Evolutionary conservation across 495 filamentous ascomycete genomes (phyloP).

Genomic region (Neurospora sp.): DNA sequence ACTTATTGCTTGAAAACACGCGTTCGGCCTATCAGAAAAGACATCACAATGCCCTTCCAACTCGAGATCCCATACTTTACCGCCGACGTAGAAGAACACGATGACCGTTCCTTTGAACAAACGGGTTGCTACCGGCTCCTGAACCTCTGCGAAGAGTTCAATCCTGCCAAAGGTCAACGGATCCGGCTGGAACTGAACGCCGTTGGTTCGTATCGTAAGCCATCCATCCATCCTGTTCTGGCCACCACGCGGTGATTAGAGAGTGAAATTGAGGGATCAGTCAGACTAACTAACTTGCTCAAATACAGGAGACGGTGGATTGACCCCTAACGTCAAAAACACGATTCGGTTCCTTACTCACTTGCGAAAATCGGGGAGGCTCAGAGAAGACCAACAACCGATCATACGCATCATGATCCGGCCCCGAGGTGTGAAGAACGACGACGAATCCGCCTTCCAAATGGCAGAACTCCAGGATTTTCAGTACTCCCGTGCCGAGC

Average conservation of each 20-base stretch:
- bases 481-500: constrained; percentile 26
- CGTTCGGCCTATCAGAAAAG: background rate
- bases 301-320: background rate
- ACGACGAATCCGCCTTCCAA: background rate
- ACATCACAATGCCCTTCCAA: background rate
- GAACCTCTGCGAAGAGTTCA: background rate
- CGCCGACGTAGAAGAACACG: constrained; percentile 7
- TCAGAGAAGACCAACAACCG: background rate
- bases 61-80: constrained; percentile 38
- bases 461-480: constrained; percentile 20
- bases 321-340: background rate
- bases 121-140: background rate
- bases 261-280: background rate
- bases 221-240: background rate
- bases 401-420: constrained; percentile 35
- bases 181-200: constrained; percentile 31
- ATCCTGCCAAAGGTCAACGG: background rate
- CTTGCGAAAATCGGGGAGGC: background rate
- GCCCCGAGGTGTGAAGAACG: constrained; percentile 22
- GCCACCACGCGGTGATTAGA: background rate
- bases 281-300: background rate
- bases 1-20: background rate
- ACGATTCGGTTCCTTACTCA: background rate
- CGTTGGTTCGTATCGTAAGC: constrained; percentile 26
- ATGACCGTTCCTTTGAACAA: constrained; percentile 19